phyloP scores from a whole-genome alignment of 805 yeast species.

The Blastobotrys peoriensis region DNA sequence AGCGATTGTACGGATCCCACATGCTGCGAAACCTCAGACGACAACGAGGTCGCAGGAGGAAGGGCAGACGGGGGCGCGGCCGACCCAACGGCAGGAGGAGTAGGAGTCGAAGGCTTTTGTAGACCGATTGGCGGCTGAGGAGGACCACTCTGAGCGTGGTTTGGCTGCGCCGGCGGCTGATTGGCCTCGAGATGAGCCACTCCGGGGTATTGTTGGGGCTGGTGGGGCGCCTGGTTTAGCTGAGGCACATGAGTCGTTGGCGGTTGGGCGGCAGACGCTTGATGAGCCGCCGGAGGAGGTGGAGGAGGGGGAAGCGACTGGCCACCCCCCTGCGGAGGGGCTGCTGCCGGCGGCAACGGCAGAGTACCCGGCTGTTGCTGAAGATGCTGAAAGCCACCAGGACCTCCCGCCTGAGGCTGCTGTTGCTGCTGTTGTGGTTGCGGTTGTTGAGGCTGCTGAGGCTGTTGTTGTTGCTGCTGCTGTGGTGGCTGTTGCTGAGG shows the following conservation, averaged over 20 bases:
- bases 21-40: neutral
- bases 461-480: conserved; percentile 14
- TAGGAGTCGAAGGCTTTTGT: neutral
- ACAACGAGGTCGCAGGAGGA: neutral
- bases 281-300: conserved; percentile 6
- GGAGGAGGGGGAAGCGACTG: conserved; percentile 9
- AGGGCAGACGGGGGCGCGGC: neutral
- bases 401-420: conserved; percentile 18
- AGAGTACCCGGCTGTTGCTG: conserved; percentile 22
- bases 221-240: conserved; percentile 3
- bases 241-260: conserved; percentile 10
- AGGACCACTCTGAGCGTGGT: neutral
- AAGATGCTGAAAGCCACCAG: conserved; percentile 14
- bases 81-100: neutral
- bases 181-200: neutral
- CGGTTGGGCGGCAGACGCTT: conserved; percentile 6
- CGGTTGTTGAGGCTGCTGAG: conserved; percentile 17
- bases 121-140: too few species aligned
- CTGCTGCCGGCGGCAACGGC: conserved; percentile 16
- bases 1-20: neutral
- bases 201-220: neutral
- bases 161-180: neutral
- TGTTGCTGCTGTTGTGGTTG: conserved; percentile 15
- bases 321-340: conserved; percentile 5
- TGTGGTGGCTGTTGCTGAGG: conserved; percentile 18